Evolutionary conservation across 1,284 basidiomycete species (phyloP).

Genomic region (Cryptococcus maquisensis): DNA sequence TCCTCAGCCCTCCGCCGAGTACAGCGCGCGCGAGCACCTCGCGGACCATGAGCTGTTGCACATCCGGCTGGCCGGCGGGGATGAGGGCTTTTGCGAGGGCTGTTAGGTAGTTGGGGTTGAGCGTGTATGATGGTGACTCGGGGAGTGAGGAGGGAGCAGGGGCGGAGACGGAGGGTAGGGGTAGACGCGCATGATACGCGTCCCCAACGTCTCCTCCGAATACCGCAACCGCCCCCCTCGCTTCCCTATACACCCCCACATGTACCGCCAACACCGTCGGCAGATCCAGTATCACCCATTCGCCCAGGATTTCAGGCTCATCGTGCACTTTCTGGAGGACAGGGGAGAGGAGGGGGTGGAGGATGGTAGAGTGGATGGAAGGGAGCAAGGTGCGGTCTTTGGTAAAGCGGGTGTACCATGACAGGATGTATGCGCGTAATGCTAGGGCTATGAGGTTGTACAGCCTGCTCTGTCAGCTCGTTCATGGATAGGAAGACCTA

Average conservation of each 20-base stretch:
- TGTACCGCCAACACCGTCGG: slow-evolving; percentile 29
- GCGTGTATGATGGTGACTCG: slow-evolving; percentile 7
- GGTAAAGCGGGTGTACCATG: slow-evolving; percentile 40
- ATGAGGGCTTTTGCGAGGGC: slow-evolving; percentile 45
- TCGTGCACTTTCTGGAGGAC: slow-evolving; percentile 18
- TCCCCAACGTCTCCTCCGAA: neutral
- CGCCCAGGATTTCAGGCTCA: slow-evolving; percentile 11
- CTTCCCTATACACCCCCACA: slow-evolving; percentile 22
- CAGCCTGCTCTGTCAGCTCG: slow-evolving; percentile 7
- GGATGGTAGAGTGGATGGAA: slow-evolving; percentile 12
- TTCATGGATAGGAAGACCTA: too few species aligned
- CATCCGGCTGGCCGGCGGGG: slow-evolving; percentile 20
- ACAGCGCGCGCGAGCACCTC: slow-evolving; percentile 50
- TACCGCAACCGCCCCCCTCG: slow-evolving; percentile 7
- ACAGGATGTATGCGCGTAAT: slow-evolving; percentile 33
- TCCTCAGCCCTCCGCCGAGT: slow-evolving; percentile 36
- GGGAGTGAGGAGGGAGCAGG: neutral
- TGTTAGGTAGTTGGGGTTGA: slow-evolving; percentile 44
- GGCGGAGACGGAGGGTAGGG: slow-evolving; percentile 15
- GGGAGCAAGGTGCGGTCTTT: slow-evolving; percentile 30
- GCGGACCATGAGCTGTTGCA: slow-evolving; percentile 45
- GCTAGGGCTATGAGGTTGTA: slow-evolving; percentile 26
- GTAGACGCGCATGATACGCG: slow-evolving; percentile 36
- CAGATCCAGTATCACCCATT: slow-evolving; percentile 27
- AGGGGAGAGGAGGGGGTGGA: slow-evolving; percentile 23